Conservation (phyloP, 2,329 filamentous ascomycete species). For the Fusarium dimerum region DNA sequence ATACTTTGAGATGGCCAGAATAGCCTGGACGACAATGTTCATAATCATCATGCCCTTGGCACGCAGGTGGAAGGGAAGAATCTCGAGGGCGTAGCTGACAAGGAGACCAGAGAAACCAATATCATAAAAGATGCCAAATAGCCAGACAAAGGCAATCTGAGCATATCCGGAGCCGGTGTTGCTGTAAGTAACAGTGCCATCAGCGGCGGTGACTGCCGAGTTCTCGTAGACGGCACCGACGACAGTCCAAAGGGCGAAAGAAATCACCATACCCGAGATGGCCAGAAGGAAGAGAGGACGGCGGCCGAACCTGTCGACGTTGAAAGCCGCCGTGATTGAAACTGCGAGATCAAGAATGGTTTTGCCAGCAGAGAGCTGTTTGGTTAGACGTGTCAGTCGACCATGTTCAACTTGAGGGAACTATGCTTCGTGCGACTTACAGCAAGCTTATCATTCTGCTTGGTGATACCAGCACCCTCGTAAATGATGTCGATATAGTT, state of each 20-base stretch:
- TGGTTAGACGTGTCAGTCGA: conserved; percentile 3
- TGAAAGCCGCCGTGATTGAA: conserved; percentile 53
- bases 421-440: conserved; percentile 31
- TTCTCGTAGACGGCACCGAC: conserved; percentile 55
- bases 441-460: conserved; percentile 57
- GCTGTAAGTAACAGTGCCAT: conserved; percentile 31
- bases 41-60: conserved; percentile 64
- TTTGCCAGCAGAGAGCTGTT: conserved; percentile 52
- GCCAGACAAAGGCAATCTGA: conserved; percentile 60
- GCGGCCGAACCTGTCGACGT: conserved; percentile 52
- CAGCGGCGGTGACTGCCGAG: conserved; percentile 26
- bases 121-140: conserved; percentile 61
- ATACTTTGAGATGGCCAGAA: conserved; percentile 61
- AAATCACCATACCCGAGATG: conserved; percentile 49
- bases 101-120: conserved; percentile 61
- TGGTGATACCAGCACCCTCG: conserved; percentile 59
- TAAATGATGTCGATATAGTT: conserved; percentile 68
- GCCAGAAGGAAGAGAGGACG: conserved; percentile 55
- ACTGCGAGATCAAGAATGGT: conserved; percentile 60
- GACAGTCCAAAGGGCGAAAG: conserved; percentile 53
- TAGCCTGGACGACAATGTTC: conserved; percentile 64
- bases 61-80: conserved; percentile 59
- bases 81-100: conserved; percentile 58
- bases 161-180: conserved; percentile 51
- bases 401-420: not conserved